Conservation (phyloP, 805 yeast species). For the Debaryomyces tyrocola region DNA sequence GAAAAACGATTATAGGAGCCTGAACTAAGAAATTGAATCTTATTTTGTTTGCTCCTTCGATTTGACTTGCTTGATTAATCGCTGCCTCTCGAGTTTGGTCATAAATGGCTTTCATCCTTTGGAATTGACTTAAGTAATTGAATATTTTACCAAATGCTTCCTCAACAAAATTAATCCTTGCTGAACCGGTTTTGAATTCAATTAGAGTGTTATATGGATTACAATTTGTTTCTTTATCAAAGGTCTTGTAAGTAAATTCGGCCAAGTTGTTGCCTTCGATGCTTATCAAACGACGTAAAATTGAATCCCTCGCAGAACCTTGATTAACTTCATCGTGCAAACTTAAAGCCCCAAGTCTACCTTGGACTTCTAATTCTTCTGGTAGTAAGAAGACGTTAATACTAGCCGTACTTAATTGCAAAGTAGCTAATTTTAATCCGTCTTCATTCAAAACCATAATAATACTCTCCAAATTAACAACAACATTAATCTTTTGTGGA, state of each 20-base stretch:
- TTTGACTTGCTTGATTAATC: constrained; percentile 71
- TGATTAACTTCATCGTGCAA: constrained; percentile 74
- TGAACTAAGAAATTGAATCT: constrained; percentile 69
- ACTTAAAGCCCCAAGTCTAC: constrained; percentile 76
- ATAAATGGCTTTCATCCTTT: constrained; percentile 82
- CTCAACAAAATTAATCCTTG: constrained; percentile 77
- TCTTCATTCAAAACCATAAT: constrained; percentile 79
- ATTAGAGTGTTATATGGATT: constrained; percentile 55
- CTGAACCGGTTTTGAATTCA: constrained; percentile 70
- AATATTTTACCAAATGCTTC: constrained; percentile 70
- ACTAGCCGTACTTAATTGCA: constrained; percentile 72
- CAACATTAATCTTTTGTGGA: constrained; percentile 74
- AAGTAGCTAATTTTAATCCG: constrained; percentile 75
- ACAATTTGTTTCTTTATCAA: constrained; percentile 51
- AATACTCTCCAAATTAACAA: constrained; percentile 69
- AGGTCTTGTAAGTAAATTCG: constrained; percentile 81
- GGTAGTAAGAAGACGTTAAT: constrained; percentile 67
- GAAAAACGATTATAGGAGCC: constrained; percentile 85
- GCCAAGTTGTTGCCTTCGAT: constrained; percentile 83
- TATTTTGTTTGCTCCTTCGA: constrained; percentile 58
- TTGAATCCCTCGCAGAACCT: constrained; percentile 57
- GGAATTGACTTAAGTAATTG: constrained; percentile 69
- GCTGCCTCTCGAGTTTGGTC: constrained; percentile 90
- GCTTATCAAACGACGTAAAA: constrained; percentile 63
- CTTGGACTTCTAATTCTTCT: constrained; percentile 69